Conservation (phyloP, 2,329 filamentous ascomycete species). For the Beauveria pseudobassiana region DNA sequence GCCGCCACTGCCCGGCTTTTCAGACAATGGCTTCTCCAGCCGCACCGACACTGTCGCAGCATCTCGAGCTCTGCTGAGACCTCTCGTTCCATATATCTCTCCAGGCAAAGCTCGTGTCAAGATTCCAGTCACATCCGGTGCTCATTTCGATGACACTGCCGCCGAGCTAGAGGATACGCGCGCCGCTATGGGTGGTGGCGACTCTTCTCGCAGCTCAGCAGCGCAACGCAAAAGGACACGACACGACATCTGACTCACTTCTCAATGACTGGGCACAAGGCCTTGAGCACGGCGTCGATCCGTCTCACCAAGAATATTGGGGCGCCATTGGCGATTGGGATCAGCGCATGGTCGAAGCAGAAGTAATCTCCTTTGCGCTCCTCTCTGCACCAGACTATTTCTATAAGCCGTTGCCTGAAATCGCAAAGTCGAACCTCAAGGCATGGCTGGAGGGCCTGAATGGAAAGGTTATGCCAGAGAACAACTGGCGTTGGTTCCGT, state of each 20-base stretch:
- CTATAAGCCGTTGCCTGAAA: constrained; percentile 24
- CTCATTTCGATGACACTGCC: constrained; percentile 36
- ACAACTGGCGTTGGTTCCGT: constrained; percentile 47
- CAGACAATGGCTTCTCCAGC: constrained; percentile 30
- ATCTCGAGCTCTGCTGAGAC: constrained; percentile 25
- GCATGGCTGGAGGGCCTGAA: constrained; percentile 37
- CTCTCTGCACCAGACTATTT: constrained; percentile 31
- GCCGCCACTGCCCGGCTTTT: constrained; percentile 32
- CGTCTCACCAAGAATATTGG: constrained; percentile 35
- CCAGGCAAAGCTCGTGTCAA: constrained; percentile 26
- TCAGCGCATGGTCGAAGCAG: constrained; percentile 48
- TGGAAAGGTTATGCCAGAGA: constrained; percentile 36
- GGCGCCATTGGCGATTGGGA: constrained; percentile 36
- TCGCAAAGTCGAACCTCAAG: constrained; percentile 27
- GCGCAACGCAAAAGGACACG: neutral
- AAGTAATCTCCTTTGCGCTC: constrained; percentile 42
- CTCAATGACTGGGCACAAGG: constrained; percentile 25
- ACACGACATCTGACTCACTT: neutral
- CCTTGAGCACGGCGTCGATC: constrained; percentile 26
- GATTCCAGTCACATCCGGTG: constrained; percentile 29
- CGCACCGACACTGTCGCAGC: constrained; percentile 29
- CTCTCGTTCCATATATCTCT: constrained; percentile 27
- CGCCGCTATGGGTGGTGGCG: constrained; percentile 28
- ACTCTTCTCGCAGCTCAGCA: constrained; percentile 31
- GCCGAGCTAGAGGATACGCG: constrained; percentile 38